phyloP scores from a whole-genome alignment of 108 stramenopile species.

The Phaeodactylum tricornutum region DNA sequence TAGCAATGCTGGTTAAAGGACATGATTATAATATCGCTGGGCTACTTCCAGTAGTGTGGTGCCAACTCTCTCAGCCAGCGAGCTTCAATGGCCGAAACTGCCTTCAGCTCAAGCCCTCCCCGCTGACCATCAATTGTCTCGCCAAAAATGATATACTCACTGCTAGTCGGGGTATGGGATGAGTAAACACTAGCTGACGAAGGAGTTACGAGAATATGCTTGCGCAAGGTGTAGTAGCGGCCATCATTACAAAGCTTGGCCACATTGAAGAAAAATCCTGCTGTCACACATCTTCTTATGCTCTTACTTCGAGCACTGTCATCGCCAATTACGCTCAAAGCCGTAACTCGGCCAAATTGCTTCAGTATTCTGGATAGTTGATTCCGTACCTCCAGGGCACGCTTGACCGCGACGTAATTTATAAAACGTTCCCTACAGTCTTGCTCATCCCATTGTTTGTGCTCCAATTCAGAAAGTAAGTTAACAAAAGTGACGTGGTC shows the following conservation, averaged over 20 bases:
- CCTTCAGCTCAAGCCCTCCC: slow-evolving; percentile 78
- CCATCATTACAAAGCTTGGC: slow-evolving; percentile 91
- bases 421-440: slow-evolving; percentile 78
- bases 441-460: slow-evolving; percentile 41
- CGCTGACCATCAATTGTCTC: slow-evolving; percentile 69
- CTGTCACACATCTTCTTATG: slow-evolving; percentile 76
- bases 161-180: slow-evolving; percentile 36
- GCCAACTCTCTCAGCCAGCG: slow-evolving; percentile 94
- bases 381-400: slow-evolving; percentile 59
- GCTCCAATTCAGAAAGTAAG: slow-evolving; percentile 58
- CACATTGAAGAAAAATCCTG: slow-evolving; percentile 91
- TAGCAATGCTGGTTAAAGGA: too few species aligned
- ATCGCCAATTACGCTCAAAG: slow-evolving; percentile 33
- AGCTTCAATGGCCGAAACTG: slow-evolving; percentile 80
- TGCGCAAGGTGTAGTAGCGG: slow-evolving; percentile 85
- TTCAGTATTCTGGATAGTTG: slow-evolving; percentile 66
- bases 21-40: too few species aligned
- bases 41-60: slow-evolving; percentile 88
- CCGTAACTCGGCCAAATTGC: slow-evolving; percentile 28
- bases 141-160: slow-evolving; percentile 72
- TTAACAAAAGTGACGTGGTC: slow-evolving; percentile 90
- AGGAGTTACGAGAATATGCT: slow-evolving; percentile 52
- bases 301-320: slow-evolving; percentile 36
- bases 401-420: slow-evolving; percentile 58
- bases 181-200: slow-evolving; percentile 55